phyloP scores from a whole-genome alignment of 768 basidiomycete species.

The Saitozyma podzolica region DNA sequence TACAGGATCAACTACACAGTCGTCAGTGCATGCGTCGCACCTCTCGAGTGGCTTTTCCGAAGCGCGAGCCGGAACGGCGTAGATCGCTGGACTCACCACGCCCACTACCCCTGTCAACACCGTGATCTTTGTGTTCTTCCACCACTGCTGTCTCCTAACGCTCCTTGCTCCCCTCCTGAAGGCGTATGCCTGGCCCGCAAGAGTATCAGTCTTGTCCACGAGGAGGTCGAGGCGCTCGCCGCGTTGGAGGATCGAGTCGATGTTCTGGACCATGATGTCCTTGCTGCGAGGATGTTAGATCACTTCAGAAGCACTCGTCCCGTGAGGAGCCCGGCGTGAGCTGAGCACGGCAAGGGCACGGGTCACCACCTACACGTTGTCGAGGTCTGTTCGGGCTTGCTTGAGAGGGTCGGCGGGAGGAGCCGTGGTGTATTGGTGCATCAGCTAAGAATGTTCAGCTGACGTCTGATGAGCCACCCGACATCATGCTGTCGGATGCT shows the following conservation, averaged over 20 bases:
- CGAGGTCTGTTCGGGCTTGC: conserved; percentile 77
- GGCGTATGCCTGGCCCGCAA: conserved; percentile 90
- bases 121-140: conserved; percentile 54
- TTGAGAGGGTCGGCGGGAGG: conserved; percentile 84
- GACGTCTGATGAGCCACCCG: neutral
- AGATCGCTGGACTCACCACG: conserved; percentile 32
- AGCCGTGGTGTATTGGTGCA: conserved; percentile 84
- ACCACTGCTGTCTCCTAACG: conserved; percentile 55
- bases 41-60: no score
- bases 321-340: neutral
- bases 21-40: neutral
- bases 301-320: neutral
- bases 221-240: conserved; percentile 95
- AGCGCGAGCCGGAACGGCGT: neutral
- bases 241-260: conserved; percentile 88
- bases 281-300: conserved; percentile 55
- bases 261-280: conserved; percentile 97
- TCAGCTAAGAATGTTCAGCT: conserved; percentile 55
- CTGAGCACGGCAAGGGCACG: neutral
- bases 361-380: conserved; percentile 54
- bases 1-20: conserved; percentile 61
- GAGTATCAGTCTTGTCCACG: conserved; percentile 94
- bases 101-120: conserved; percentile 66
- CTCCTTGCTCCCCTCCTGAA: conserved; percentile 84
- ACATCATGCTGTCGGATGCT: neutral